Evolutionary conservation across 768 basidiomycete species (phyloP).

Genomic region (Chiua virens): DNA sequence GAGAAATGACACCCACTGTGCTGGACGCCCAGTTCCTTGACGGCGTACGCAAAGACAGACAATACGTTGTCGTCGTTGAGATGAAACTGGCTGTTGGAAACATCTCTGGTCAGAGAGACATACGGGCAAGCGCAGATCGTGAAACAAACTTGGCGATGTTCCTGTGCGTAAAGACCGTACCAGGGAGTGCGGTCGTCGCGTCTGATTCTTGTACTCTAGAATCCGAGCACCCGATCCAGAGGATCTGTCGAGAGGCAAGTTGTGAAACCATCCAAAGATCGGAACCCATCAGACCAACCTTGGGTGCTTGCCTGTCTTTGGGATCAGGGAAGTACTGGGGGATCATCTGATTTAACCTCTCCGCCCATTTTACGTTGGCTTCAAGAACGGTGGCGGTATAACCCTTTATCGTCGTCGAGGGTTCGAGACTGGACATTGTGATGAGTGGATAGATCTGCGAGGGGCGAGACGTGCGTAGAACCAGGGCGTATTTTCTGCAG

Average conservation of each 20-base stretch:
- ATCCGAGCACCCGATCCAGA: conserved; percentile 84
- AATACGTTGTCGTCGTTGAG: conserved; percentile 65
- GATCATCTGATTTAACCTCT: conserved; percentile 19
- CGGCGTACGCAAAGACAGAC: conserved; percentile 73
- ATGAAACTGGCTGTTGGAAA: conserved; percentile 60
- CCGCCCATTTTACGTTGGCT: conserved; percentile 20
- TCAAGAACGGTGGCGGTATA: conserved; percentile 1
- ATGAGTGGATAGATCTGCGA: neutral
- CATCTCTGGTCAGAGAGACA: too few relatives aligned
- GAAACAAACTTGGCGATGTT: conserved; percentile 77
- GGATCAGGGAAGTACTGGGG: conserved; percentile 22
- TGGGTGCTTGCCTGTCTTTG: conserved; percentile 13
- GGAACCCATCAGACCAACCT: conserved; percentile 7
- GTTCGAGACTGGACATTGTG: neutral
- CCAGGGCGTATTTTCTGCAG: too few relatives aligned
- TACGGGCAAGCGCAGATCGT: too few relatives aligned
- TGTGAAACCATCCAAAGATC: neutral
- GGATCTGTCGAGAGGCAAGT: conserved; percentile 42
- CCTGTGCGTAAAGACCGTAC: conserved; percentile 80
- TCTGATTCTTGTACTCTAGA: conserved; percentile 83
- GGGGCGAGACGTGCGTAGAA: neutral
- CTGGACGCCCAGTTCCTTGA: conserved; percentile 62
- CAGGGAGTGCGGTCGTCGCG: conserved; percentile 65
- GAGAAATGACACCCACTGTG: conserved; percentile 58
- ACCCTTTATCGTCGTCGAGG: neutral